Conservation (phyloP, 116 monocot species). For the Cymodocea nodosa region DNA sequence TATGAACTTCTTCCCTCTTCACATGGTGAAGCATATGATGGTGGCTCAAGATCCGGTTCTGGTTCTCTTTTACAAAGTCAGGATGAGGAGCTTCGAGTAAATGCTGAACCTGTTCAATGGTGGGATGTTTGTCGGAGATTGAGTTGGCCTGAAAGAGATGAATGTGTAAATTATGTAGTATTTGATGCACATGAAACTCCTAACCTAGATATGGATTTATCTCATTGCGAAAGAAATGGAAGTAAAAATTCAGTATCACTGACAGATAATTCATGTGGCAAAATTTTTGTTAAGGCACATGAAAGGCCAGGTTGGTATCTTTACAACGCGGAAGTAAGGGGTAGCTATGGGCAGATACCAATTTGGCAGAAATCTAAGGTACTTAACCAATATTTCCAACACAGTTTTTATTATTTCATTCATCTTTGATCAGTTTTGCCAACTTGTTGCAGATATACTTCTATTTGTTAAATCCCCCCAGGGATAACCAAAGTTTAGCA, state of each 20-base stretch:
- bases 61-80: conserved; percentile 38
- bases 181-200: conserved; percentile 1
- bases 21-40: conserved; percentile 39
- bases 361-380: conserved; percentile 94
- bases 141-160: conserved; percentile 90
- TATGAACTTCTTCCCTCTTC: conserved; percentile 66
- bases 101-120: conserved; percentile 88
- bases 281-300: conserved; percentile 22
- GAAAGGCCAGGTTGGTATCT: conserved; percentile 66
- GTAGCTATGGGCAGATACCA: conserved; percentile 52
- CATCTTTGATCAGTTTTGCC: not conserved
- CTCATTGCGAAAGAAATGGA: conserved; percentile 42
- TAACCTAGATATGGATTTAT: conserved; percentile 30
- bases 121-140: conserved; percentile 96
- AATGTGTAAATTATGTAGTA: conserved; percentile 31
- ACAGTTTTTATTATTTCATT: not conserved
- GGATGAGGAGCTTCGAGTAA: conserved; percentile 80
- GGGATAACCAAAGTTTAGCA: conserved; percentile 6
- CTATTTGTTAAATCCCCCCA: conserved; percentile 33
- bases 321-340: conserved; percentile 88
- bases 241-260: conserved; percentile 26
- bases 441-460: conserved; percentile 61
- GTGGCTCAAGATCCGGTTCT: conserved; percentile 32
- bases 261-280: conserved; percentile 23
- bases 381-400: not conserved